Conservation (phyloP, 106 monocot species). For the Dendrobium chrysotoxum region DNA sequence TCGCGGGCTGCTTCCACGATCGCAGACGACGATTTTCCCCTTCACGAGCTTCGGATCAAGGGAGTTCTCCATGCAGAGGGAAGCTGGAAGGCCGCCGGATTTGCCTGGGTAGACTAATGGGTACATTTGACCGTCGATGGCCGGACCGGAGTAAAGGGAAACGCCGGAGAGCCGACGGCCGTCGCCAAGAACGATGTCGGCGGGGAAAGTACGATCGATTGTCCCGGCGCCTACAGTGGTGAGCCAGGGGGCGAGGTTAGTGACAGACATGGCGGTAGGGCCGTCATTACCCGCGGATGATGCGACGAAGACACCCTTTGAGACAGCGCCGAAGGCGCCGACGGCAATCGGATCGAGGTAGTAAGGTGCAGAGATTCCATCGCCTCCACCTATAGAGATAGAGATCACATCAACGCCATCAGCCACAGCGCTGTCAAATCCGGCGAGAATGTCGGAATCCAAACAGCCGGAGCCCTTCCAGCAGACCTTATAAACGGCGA, state of each 20-base stretch:
- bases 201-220: conserved; percentile 86
- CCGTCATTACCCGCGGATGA: conserved; percentile 94
- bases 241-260: conserved; percentile 88
- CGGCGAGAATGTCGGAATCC: conserved; percentile 98
- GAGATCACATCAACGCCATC: conserved; percentile 95
- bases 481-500: conserved; percentile 91
- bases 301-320: conserved; percentile 70
- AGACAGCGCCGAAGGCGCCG: conserved; percentile 70
- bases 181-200: conserved; percentile 72
- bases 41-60: conserved; percentile 63
- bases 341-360: conserved; percentile 93
- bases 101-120: conserved; percentile 67
- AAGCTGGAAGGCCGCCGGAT: conserved; percentile 60
- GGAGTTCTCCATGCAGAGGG: conserved; percentile 86
- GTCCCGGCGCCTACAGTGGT: conserved; percentile 91
- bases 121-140: conserved; percentile 30
- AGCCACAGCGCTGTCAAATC: conserved; percentile 79
- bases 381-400: conserved; percentile 86
- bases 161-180: conserved; percentile 58
- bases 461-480: conserved; percentile 85
- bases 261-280: conserved; percentile 79
- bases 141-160: conserved; percentile 73
- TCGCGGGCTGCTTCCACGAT: conserved; percentile 90
- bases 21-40: conserved; percentile 84
- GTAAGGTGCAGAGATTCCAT: conserved; percentile 69